A percentile compares a stretch with the other conserved stretches of the same genome.
phyloP scores from a whole-genome alignment of 768 basidiomycete genomes.

The Cantharellus cinnabarinus region DNA sequence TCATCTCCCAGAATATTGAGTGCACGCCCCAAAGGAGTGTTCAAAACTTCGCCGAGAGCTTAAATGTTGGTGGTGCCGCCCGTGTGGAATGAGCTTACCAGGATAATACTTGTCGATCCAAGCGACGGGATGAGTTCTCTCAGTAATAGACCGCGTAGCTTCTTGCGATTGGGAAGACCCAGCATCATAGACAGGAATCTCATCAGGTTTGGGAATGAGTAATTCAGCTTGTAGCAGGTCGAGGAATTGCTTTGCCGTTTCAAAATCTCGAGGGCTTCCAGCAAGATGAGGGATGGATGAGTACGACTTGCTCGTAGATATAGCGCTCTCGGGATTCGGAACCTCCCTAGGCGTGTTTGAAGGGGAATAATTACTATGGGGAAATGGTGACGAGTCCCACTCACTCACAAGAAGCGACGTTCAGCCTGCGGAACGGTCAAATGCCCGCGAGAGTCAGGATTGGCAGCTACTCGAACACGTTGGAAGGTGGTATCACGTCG shows the following conservation, averaged over 20 bases:
- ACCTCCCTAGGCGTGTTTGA: not conserved
- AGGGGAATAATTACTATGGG: not conserved
- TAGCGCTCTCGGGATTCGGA: not conserved
- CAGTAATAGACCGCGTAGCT: constrained; percentile 35
- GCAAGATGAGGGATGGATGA: constrained; percentile 56
- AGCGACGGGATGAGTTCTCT: constrained; percentile 31
- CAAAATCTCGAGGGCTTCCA: constrained; percentile 37
- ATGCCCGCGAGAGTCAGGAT: not conserved
- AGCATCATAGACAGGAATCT: constrained; percentile 45
- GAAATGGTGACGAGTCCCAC: no score
- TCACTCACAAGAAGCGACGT: not conserved
- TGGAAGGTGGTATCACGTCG: no score
- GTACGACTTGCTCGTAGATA: constrained; percentile 15
- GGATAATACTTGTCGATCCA: constrained; percentile 87
- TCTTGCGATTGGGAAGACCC: constrained; percentile 46
- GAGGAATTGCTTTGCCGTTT: constrained; percentile 46
- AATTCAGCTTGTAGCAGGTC: constrained; percentile 47
- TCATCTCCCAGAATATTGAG: constrained; percentile 43
- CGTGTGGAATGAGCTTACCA: not conserved
- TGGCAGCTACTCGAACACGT: not conserved
- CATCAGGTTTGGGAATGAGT: constrained; percentile 15
- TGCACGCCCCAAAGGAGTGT: constrained; percentile 49
- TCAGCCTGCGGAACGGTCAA: not conserved
- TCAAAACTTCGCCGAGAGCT: constrained; percentile 27
- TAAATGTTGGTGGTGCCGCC: not conserved